Conservation (phyloP, 2,329 filamentous ascomycete species). For the Aspergillus aculeatinus region DNA sequence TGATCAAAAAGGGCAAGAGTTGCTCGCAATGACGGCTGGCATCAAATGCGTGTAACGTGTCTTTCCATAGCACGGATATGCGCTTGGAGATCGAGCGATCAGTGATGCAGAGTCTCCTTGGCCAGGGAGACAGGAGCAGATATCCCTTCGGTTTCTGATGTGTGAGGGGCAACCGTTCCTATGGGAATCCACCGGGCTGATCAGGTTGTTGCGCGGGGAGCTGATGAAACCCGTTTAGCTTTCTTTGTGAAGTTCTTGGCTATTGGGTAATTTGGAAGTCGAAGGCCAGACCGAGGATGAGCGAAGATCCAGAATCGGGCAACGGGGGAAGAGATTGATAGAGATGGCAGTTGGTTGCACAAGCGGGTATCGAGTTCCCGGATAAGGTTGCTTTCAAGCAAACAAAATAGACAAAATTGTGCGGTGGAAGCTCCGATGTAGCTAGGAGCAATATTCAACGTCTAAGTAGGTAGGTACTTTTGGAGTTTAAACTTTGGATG, state of each 20-base stretch:
- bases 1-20: slow-evolving; percentile 17
- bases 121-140: slow-evolving; percentile 18
- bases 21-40: slow-evolving; percentile 24
- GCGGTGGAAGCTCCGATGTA: neutral
- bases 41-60: slow-evolving; percentile 24
- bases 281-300: neutral
- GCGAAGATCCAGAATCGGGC: neutral
- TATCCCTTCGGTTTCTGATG: slow-evolving; percentile 17
- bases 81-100: slow-evolving; percentile 18
- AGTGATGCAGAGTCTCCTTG: slow-evolving; percentile 4
- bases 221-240: slow-evolving; percentile 9
- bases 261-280: neutral
- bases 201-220: neutral
- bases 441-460: neutral
- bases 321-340: neutral
- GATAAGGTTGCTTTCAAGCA: slow-evolving; percentile 17
- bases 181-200: slow-evolving; percentile 6
- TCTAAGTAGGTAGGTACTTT: neutral
- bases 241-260: slow-evolving; percentile 1
- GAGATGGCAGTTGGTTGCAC: neutral
- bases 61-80: slow-evolving; percentile 20
- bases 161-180: slow-evolving; percentile 20
- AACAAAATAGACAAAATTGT: slow-evolving; percentile 9
- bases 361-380: slow-evolving; percentile 2
- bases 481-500: neutral